Evolutionary conservation across 495 filamentous ascomycete species (phyloP), one percentile per base, ranked within the genome.

Genomic region (Recurvomyces mirabilis): DNA sequence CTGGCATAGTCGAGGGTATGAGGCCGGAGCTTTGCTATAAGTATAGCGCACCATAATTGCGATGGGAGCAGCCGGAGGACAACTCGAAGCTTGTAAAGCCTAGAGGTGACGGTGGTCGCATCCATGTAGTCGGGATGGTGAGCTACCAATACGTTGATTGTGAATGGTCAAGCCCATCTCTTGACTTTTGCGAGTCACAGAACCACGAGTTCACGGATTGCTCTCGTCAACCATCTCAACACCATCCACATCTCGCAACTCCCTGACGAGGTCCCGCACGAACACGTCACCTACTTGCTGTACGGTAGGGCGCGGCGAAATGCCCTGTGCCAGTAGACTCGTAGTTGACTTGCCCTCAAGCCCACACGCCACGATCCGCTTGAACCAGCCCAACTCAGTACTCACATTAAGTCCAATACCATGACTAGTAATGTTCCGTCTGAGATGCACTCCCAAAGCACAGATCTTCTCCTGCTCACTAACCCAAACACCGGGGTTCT

Each of bases 401-500:
- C 58, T 56, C 17, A 93, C 69, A 66, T 98, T 98, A 54, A 98
- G 58, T 12, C 81, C 89, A 24, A 93, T 68, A 9, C 91, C 91
- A 62, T 86, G 83, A 56, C 80, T 83, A n/a, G 77, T 84, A 29
- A 98, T 75, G 63, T 91, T 75, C 35, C 89, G 66, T 11, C 85
- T 66, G 45, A 94, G 65, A 70, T 94, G 88, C 20, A 98, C 84
- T 2, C 91, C 91, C 5, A 98, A 64, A 2, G 87, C 84, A 2
- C 84, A 82, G 46, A 98, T 85, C 69, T 98, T 98, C 18, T 49
- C 37, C 35, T 51, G 14, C 19, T 46, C 51, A 11, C 23, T 43
- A 3, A 79, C 74, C 88, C 91, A 98, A 10, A 96, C 86, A 0
- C 91, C 91, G 10, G 88, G 86, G 57, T 94, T 77, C 18, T 75